Percentiles rank a stretch among this genome's conserved stretches.
These are phyloP conservation scores for Boletus bicolor DNA, from an alignment of 768 basidiomycete species.

Conservation along the genomic window DNA sequence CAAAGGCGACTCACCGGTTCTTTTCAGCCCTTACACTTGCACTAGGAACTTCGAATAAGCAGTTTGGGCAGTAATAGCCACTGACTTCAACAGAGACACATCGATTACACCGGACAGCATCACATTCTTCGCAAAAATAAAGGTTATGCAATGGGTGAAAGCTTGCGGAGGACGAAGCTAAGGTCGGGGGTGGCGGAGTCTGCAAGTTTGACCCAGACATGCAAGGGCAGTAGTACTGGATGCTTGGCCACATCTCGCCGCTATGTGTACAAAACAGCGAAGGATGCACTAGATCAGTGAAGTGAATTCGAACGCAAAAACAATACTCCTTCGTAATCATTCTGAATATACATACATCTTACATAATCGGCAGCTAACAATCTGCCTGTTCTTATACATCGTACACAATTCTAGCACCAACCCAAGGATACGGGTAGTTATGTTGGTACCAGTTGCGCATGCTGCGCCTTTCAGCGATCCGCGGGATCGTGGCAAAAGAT, in stretches of 20 bases:
- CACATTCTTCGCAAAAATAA: conserved; percentile 99
- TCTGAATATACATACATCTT: conserved; percentile 7
- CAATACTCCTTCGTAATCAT: not conserved
- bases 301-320: not conserved
- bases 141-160: conserved; percentile 83
- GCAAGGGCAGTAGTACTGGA: conserved; percentile 75
- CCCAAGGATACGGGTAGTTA: conserved; percentile 89
- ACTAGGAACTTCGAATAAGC: conserved; percentile 96
- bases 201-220: conserved; percentile 44
- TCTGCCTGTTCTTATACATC: conserved; percentile 31
- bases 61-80: conserved; percentile 97
- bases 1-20: conserved; percentile 62
- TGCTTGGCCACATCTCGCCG: conserved; percentile 38
- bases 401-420: conserved; percentile 69
- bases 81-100: conserved; percentile 93
- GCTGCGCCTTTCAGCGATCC: conserved; percentile 69
- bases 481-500: conserved; percentile 82
- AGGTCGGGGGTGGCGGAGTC: conserved; percentile 66
- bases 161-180: conserved; percentile 72
- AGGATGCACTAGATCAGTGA: not conserved
- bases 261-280: not conserved
- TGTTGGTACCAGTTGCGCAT: conserved; percentile 91
- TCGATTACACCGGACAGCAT: conserved; percentile 87
- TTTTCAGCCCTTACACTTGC: conserved; percentile 98
- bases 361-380: conserved; percentile 6